These are phyloP conservation scores for Sarocladium oryzae DNA, from an alignment of 2,329 filamentous ascomycete genomes.

Conservation along the genomic window DNA sequence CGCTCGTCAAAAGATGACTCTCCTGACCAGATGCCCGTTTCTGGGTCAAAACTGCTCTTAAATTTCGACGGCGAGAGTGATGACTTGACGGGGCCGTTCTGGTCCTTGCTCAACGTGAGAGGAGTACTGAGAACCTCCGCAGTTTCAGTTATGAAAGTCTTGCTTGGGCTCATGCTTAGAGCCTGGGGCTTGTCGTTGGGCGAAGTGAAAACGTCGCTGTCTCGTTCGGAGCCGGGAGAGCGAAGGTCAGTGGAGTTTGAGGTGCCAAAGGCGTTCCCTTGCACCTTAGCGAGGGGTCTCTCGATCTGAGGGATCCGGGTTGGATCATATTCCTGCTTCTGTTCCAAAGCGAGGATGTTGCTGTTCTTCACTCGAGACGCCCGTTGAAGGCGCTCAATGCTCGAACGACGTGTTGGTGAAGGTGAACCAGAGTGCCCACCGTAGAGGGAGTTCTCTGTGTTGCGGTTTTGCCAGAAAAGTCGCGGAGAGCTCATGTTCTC, in stretches of 20 bases:
- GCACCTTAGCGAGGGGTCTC: conserved; percentile 70
- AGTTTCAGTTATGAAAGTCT: conserved; percentile 10
- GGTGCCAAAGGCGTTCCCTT: conserved; percentile 63
- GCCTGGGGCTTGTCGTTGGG: conserved; percentile 51
- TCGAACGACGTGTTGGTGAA: conserved; percentile 73
- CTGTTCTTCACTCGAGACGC: conserved; percentile 96
- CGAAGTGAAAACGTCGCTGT: conserved; percentile 38
- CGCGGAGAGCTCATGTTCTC: conserved; percentile 66
- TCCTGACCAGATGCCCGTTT: conserved; percentile 61
- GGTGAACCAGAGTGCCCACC: conserved; percentile 54
- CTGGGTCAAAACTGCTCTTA: conserved; percentile 63
- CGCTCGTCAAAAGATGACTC: conserved; percentile 54
- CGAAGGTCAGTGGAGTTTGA: conserved; percentile 47
- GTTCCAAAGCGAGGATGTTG: conserved; percentile 90
- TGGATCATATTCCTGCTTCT: conserved; percentile 89
- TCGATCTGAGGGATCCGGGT: conserved; percentile 70
- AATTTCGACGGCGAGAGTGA: conserved; percentile 67
- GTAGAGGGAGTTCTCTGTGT: conserved; percentile 71
- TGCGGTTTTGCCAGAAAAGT: conserved; percentile 82
- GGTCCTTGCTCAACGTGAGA: conserved; percentile 59
- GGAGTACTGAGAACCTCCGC: conserved; percentile 19
- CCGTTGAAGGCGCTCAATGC: conserved; percentile 90
- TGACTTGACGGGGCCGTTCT: conserved; percentile 79
- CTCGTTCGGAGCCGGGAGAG: conserved; percentile 37
- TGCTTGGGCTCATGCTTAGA: conserved; percentile 32